phyloP scores from a whole-genome alignment of 2,329 filamentous ascomycete species.

The Aspergillus amoenus region DNA sequence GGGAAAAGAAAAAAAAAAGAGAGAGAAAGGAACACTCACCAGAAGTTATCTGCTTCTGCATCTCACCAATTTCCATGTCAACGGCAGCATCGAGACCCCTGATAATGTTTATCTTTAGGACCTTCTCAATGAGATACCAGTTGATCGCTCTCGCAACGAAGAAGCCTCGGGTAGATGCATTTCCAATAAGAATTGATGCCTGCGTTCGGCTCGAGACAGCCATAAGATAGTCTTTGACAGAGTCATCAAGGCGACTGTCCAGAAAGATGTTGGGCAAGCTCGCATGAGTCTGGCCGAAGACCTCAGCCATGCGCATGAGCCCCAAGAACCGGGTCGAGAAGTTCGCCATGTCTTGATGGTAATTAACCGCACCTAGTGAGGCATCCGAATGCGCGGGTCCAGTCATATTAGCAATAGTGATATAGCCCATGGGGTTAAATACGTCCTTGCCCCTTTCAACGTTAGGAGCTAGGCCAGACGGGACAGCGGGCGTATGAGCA shows the following conservation, averaged over 20 bases:
- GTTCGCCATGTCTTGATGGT: slow-evolving; percentile 2
- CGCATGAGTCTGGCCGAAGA: slow-evolving; percentile 18
- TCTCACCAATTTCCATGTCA: slow-evolving; percentile 22
- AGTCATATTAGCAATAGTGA: background rate
- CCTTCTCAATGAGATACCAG: slow-evolving; percentile 21
- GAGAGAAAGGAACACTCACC: slow-evolving; percentile 16
- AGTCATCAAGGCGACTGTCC: slow-evolving; percentile 17
- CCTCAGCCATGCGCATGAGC: slow-evolving; percentile 18
- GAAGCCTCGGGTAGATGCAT: slow-evolving; percentile 21
- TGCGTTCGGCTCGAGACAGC: slow-evolving; percentile 11
- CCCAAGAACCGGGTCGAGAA: slow-evolving; percentile 14
- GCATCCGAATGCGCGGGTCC: background rate
- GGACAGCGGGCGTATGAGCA: background rate
- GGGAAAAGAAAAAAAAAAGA: too few species aligned
- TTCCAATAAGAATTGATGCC: slow-evolving; percentile 23
- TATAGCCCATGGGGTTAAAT: background rate
- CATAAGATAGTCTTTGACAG: slow-evolving; percentile 23
- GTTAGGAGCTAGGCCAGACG: background rate
- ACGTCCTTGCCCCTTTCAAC: background rate
- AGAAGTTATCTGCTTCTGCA: slow-evolving; percentile 18
- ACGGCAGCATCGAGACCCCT: slow-evolving; percentile 23
- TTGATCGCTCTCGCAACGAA: slow-evolving; percentile 31
- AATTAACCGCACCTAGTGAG: background rate
- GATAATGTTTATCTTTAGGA: slow-evolving; percentile 25
- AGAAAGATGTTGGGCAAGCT: slow-evolving; percentile 15